phyloP scores from a whole-genome alignment of 2,329 filamentous ascomycete genomes.

The Helicocarpus griseus region DNA sequence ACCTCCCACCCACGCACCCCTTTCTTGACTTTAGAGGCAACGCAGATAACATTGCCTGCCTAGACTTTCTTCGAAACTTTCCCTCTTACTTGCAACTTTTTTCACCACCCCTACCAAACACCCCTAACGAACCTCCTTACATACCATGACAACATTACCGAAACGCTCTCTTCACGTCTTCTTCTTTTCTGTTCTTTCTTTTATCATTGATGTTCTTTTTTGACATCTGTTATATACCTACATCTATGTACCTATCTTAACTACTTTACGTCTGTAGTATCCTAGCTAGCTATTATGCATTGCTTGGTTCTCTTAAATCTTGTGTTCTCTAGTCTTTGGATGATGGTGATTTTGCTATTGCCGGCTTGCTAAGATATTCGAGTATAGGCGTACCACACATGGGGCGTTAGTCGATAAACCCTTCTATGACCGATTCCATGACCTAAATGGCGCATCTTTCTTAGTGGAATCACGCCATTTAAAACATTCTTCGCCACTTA shows the following conservation, averaged over 20 bases:
- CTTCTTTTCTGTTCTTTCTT: conserved; percentile 1
- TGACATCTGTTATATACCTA: not conserved
- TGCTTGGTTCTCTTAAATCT: not conserved
- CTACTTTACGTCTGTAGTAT: not conserved
- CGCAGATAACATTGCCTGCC: too few relatives aligned
- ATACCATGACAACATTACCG: not conserved
- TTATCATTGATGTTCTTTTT: not conserved
- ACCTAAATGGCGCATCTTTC: too few relatives aligned
- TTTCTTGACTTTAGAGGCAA: not conserved
- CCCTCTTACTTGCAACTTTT: too few relatives aligned
- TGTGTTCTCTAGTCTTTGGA: not conserved
- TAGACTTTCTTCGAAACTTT: too few relatives aligned
- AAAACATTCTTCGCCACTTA: too few relatives aligned
- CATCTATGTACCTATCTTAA: not conserved
- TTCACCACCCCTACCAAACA: not conserved
- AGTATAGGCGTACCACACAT: too few relatives aligned
- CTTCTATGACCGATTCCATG: too few relatives aligned
- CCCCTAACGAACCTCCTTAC: not conserved
- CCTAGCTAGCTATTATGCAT: not conserved
- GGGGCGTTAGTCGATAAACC: too few relatives aligned
- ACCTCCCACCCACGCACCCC: not conserved
- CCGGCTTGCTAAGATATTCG: too few relatives aligned
- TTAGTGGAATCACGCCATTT: too few relatives aligned
- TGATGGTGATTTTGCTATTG: not conserved
- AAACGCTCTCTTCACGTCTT: not conserved